Conservation (phyloP, 2,329 filamentous ascomycete species). For the Ceratocystis harringtonii region DNA sequence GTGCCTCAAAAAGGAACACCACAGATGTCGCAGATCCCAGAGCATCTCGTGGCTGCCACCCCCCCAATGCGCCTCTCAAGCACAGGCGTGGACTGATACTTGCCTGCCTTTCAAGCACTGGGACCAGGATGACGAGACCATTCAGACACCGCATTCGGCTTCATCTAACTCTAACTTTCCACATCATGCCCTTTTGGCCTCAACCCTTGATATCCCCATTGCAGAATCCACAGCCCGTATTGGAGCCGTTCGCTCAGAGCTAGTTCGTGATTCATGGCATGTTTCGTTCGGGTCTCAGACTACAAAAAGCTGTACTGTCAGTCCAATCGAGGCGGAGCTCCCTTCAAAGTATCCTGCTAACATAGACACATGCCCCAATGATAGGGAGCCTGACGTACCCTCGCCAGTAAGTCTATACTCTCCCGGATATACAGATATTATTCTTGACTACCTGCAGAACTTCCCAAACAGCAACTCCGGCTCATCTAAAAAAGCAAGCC, state of each 20-base stretch:
- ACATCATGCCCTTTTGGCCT: not conserved
- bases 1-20: not conserved
- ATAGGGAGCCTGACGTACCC: too few species aligned
- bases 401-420: not conserved
- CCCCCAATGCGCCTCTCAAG: not conserved
- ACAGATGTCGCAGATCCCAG: not conserved
- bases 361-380: not conserved
- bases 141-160: not conserved
- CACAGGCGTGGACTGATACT: not conserved
- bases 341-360: not conserved
- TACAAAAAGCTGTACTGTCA: not conserved
- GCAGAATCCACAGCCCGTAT: not conserved
- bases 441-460: not conserved
- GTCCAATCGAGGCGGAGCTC: not conserved
- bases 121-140: not conserved
- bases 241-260: not conserved
- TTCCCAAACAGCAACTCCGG: not conserved
- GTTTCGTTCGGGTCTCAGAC: not conserved
- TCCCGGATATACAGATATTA: conserved; percentile 4
- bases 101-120: conserved; percentile 6
- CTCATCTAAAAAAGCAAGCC: not conserved
- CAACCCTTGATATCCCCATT: not conserved
- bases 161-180: not conserved
- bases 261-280: not conserved
- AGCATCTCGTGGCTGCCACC: not conserved